Conservation (phyloP, 192 early-diverging fungal genomes). For the Haplosporangium gracile region DNA sequence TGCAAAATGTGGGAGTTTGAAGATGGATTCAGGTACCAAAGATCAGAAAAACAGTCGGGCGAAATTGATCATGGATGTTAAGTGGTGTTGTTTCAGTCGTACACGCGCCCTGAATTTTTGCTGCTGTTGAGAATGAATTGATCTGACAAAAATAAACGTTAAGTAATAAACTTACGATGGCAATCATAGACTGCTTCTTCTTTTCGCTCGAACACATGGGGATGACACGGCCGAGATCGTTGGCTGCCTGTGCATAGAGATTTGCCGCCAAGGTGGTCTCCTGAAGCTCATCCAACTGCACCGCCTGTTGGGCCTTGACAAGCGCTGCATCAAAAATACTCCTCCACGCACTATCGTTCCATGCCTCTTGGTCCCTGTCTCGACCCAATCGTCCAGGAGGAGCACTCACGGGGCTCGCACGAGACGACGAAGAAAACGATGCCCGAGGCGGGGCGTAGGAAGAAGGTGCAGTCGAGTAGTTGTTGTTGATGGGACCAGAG, state of each 20-base stretch:
- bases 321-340: slow-evolving; percentile 51
- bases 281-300: slow-evolving; percentile 48
- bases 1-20: neutral
- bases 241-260: slow-evolving; percentile 51
- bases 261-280: slow-evolving; percentile 47
- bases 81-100: slow-evolving; percentile 2
- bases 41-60: neutral
- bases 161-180: slow-evolving; percentile 38
- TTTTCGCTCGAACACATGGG: slow-evolving; percentile 54
- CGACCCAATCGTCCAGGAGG: slow-evolving; percentile 14
- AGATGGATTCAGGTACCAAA: neutral
- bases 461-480: neutral
- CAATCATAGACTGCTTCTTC: slow-evolving; percentile 54
- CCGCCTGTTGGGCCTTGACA: slow-evolving; percentile 53
- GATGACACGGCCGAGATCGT: slow-evolving; percentile 49
- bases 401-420: slow-evolving; percentile 27
- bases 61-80: neutral
- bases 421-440: slow-evolving; percentile 40
- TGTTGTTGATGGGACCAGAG: slow-evolving; percentile 19
- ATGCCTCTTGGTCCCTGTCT: slow-evolving; percentile 23
- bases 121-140: neutral
- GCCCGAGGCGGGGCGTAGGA: slow-evolving; percentile 32
- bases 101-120: neutral
- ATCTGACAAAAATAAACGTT: neutral
- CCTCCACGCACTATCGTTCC: slow-evolving; percentile 36